Evolutionary conservation across 1,284 basidiomycete genomes (phyloP).

Genomic region (Somion occarium): DNA sequence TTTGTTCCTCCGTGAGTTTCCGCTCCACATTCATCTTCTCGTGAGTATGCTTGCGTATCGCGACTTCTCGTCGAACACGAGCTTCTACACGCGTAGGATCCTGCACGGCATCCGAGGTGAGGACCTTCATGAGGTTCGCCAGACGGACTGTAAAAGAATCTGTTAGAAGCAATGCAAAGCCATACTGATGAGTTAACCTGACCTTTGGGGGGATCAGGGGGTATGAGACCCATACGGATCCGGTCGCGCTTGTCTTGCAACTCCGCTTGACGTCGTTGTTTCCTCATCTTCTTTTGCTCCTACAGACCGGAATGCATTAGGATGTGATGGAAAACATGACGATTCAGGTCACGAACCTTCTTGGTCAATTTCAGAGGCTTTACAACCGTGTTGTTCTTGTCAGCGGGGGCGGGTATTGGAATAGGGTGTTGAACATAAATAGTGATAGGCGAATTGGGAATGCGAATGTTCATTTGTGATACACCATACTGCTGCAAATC

Average conservation of each 20-base stretch:
- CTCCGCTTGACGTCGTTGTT: slow-evolving; percentile 84
- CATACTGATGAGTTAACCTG: slow-evolving; percentile 12
- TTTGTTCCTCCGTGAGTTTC: slow-evolving; percentile 88
- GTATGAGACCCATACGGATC: slow-evolving; percentile 93
- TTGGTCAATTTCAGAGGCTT: slow-evolving; percentile 89
- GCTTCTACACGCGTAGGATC: slow-evolving; percentile 98
- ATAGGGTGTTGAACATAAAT: slow-evolving; percentile 97
- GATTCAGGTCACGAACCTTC: slow-evolving; percentile 53
- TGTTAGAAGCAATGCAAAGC: slow-evolving; percentile 9
- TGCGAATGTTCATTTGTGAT: slow-evolving; percentile 56
- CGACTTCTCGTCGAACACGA: slow-evolving; percentile 89
- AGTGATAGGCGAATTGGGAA: slow-evolving; percentile 74
- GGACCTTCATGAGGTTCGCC: slow-evolving; percentile 95
- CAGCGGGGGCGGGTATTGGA: slow-evolving; percentile 87
- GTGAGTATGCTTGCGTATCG: slow-evolving; percentile 83
- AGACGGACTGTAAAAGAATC: slow-evolving; percentile 66
- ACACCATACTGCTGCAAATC: slow-evolving; percentile 63
- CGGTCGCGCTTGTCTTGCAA: slow-evolving; percentile 94
- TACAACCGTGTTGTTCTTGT: slow-evolving; percentile 71
- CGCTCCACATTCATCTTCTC: slow-evolving; percentile 91
- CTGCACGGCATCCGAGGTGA: slow-evolving; percentile 94
- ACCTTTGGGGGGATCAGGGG: slow-evolving; percentile 96
- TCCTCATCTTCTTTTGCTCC: slow-evolving; percentile 97
- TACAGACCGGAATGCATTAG: too few relatives aligned
- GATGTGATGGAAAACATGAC: too few relatives aligned